A percentile compares a stretch with the other conserved stretches of the same genome.
These are phyloP conservation scores for Eimeria zaria DNA, from an alignment of 169 alveolate genomes.

Conservation along the genomic window DNA sequence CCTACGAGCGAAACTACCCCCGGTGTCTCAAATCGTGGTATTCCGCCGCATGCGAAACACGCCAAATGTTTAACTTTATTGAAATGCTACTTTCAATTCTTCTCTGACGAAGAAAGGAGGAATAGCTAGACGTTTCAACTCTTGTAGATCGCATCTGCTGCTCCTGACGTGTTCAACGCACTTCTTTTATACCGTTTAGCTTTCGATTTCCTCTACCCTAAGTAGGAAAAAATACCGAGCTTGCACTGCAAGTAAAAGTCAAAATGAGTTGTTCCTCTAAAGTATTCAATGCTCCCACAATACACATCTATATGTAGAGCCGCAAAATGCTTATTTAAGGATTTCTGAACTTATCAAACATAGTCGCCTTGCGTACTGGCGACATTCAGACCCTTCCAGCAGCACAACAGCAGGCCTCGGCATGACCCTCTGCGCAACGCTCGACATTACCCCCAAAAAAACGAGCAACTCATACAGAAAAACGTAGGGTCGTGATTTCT, in stretches of 20 bases:
- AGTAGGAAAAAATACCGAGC: not conserved
- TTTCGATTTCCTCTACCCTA: not conserved
- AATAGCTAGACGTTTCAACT: not conserved
- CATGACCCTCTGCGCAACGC: not conserved
- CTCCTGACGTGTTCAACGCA: not conserved
- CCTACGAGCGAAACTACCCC: constrained; percentile 29
- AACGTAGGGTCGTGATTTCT: not conserved
- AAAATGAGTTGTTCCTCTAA: not conserved
- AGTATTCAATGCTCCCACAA: not conserved
- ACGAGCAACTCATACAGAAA: not conserved
- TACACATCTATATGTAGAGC: not conserved
- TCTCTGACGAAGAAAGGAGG: not conserved
- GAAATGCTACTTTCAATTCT: not conserved
- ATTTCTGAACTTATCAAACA: not conserved
- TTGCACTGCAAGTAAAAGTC: not conserved
- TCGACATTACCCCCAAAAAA: not conserved
- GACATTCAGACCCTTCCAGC: not conserved
- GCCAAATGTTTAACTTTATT: not conserved
- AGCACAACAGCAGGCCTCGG: not conserved
- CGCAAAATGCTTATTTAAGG: not conserved
- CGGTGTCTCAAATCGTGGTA: constrained; percentile 43
- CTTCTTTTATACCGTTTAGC: not conserved
- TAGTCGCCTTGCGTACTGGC: not conserved
- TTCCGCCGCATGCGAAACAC: constrained; percentile 39
- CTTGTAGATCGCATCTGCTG: not conserved